Conservation (phyloP, 2,329 filamentous ascomycete species). For the Microcyclosporella mali region DNA sequence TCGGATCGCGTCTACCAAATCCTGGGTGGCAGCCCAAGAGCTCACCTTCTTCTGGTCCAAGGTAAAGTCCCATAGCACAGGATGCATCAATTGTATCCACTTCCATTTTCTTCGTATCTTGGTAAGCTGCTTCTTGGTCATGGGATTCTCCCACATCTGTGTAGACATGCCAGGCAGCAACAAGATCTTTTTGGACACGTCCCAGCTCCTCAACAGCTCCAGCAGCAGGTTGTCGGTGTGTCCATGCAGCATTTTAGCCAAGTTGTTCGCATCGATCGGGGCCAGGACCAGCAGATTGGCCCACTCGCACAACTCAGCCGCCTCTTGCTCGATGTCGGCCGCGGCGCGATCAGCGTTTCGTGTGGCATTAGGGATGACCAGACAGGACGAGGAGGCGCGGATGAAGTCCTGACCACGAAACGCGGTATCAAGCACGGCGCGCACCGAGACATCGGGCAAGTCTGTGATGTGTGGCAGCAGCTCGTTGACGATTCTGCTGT, state of each 20-base stretch:
- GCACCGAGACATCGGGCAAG: constrained; percentile 30
- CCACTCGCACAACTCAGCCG: constrained; percentile 73
- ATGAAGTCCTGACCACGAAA: constrained; percentile 31
- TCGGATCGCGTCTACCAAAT: constrained; percentile 67
- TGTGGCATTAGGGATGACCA: constrained; percentile 27
- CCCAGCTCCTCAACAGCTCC: constrained; percentile 78
- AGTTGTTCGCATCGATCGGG: constrained; percentile 74
- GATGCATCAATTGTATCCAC: constrained; percentile 76
- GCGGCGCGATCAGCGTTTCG: constrained; percentile 20
- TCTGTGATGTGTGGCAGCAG: constrained; percentile 29
- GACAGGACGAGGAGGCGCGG: constrained; percentile 27
- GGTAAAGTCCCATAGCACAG: constrained; percentile 72
- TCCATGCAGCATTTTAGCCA: constrained; percentile 83
- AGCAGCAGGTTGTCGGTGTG: constrained; percentile 74
- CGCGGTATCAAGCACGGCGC: constrained; percentile 30
- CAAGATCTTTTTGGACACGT: constrained; percentile 76
- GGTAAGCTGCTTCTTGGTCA: constrained; percentile 79
- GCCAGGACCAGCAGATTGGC: constrained; percentile 79
- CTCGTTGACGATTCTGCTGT: constrained; percentile 26
- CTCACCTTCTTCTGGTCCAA: constrained; percentile 43
- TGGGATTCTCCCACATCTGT: constrained; percentile 83
- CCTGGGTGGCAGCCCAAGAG: constrained; percentile 57
- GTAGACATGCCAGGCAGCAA: constrained; percentile 84
- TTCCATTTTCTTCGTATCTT: constrained; percentile 80
- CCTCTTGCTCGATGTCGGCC: constrained; percentile 33